Percentiles rank a stretch among this genome's conserved stretches.
These are phyloP conservation scores for Tephrocybe rancida DNA, from an alignment of 768 basidiomycete species.

Conservation along the genomic window DNA sequence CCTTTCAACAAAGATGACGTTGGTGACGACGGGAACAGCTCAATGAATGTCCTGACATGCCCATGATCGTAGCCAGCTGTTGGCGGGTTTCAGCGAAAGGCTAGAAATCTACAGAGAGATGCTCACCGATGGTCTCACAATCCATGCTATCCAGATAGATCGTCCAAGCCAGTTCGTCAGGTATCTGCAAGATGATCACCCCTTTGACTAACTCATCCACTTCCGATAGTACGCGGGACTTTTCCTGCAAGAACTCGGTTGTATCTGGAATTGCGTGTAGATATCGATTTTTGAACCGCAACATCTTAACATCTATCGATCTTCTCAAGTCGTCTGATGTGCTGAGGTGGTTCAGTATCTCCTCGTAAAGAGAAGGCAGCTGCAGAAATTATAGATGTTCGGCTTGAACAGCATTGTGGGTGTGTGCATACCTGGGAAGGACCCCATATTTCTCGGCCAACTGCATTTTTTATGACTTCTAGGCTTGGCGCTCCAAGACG, in stretches of 20 bases:
- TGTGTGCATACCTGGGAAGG: conserved; percentile 55
- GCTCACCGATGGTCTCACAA: conserved; percentile 63
- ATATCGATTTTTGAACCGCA: conserved; percentile 62
- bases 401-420: neutral
- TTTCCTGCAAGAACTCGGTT: conserved; percentile 34
- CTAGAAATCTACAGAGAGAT: conserved; percentile 7
- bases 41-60: conserved; percentile 60
- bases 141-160: conserved; percentile 77
- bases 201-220: conserved; percentile 77
- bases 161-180: conserved; percentile 84
- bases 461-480: conserved; percentile 61
- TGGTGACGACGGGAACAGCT: conserved; percentile 62
- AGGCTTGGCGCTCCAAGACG: conserved; percentile 70
- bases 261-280: conserved; percentile 60
- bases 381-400: conserved; percentile 28
- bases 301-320: conserved; percentile 71
- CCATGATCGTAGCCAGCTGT: conserved; percentile 64
- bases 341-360: conserved; percentile 79
- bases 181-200: conserved; percentile 71
- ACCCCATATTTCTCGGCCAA: conserved; percentile 65
- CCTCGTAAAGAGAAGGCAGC: conserved; percentile 75
- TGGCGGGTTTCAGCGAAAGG: neutral
- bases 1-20: conserved; percentile 62
- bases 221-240: conserved; percentile 54
- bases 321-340: conserved; percentile 83